phyloP scores from a whole-genome alignment of 495 filamentous ascomycete genomes.

The Bombardia bombarda region DNA sequence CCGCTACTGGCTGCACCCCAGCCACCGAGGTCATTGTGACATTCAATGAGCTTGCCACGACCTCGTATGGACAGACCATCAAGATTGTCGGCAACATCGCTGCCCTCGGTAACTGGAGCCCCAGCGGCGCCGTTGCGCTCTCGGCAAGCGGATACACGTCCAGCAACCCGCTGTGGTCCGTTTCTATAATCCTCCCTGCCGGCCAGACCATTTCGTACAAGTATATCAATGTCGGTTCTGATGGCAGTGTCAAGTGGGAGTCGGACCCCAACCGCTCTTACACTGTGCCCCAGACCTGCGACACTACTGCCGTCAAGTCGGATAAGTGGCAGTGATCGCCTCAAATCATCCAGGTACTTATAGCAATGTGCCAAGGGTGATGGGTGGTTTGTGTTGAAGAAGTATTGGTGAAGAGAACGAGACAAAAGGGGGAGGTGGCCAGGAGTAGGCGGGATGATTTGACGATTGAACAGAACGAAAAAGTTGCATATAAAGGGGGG shows the following conservation, averaged over 20 bases:
- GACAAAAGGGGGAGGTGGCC: neutral
- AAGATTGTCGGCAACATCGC: constrained; percentile 49
- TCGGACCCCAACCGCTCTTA: constrained; percentile 54
- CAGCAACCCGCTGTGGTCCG: constrained; percentile 51
- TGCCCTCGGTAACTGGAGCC: constrained; percentile 51
- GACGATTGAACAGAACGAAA: too few relatives aligned
- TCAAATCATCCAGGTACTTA: too few relatives aligned
- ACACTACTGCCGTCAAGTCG: constrained; percentile 24
- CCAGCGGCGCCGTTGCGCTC: constrained; percentile 40
- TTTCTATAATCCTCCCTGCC: constrained; percentile 40
- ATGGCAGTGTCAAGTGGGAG: constrained; percentile 55
- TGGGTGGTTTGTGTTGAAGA: neutral
- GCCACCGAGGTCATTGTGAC: constrained; percentile 47
- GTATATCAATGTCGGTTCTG: constrained; percentile 50
- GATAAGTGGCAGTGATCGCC: constrained; percentile 29
- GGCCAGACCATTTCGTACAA: constrained; percentile 57
- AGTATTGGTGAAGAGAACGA: neutral
- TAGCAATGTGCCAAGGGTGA: too few relatives aligned
- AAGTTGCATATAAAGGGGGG: too few relatives aligned
- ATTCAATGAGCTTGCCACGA: constrained; percentile 49
- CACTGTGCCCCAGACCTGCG: constrained; percentile 45
- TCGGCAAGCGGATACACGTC: constrained; percentile 45
- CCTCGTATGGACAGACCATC: constrained; percentile 50
- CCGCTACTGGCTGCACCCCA: constrained; percentile 31
- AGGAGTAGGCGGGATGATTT: too few relatives aligned